Percentiles rank a stretch among this genome's conserved stretches.
Evolutionary conservation across 495 filamentous ascomycete genomes (phyloP).

Genomic region (Aspergillus leporis): DNA sequence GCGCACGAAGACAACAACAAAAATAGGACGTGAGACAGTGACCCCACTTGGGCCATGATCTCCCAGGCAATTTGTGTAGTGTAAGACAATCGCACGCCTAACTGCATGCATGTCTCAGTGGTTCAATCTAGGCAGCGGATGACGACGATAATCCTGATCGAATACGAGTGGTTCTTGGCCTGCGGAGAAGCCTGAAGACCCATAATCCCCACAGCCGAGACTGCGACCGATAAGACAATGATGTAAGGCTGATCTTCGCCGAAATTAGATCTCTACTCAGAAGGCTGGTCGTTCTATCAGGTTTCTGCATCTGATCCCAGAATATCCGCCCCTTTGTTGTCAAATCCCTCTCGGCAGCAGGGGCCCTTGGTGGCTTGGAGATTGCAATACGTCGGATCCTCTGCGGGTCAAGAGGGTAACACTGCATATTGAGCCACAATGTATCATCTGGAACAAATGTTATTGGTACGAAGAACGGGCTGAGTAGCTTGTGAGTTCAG

Average conservation of each 20-base stretch:
- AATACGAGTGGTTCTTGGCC: conserved; percentile 3
- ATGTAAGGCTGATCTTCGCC: conserved; percentile 3
- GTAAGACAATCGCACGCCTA: neutral
- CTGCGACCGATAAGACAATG: conserved; percentile 4
- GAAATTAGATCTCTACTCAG: neutral
- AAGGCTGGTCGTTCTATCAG: neutral
- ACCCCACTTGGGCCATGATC: neutral
- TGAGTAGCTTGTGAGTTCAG: neutral
- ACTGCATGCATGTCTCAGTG: conserved; percentile 4
- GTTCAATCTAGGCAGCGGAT: neutral
- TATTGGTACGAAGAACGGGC: conserved; percentile 1
- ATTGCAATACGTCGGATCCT: neutral
- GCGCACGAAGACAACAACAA: neutral
- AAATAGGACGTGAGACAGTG: neutral
- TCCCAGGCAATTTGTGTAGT: neutral
- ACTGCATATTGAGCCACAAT: conserved; percentile 1
- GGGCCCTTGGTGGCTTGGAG: neutral
- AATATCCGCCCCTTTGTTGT: neutral
- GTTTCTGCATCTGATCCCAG: neutral
- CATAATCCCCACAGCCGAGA: neutral
- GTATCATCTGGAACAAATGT: neutral
- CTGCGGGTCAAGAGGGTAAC: conserved; percentile 1
- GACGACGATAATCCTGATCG: neutral
- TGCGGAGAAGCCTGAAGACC: conserved; percentile 2
- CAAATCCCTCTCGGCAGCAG: neutral